Evolutionary conservation across 2,329 filamentous ascomycete genomes (phyloP), one percentile per base, ranked within the genome.

Genomic region (Fusarium nelsonii): DNA sequence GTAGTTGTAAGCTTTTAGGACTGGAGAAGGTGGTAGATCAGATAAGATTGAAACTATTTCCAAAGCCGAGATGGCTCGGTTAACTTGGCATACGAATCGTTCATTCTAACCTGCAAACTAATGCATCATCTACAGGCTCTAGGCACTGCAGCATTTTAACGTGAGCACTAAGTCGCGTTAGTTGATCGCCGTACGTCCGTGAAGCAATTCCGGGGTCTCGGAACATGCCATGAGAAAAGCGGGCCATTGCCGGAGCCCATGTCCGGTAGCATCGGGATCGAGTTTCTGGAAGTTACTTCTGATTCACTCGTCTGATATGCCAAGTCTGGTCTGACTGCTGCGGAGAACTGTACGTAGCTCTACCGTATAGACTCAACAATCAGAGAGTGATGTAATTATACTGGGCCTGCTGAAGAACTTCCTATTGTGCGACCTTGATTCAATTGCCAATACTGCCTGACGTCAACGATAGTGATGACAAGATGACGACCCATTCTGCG

Each of bases 401-500:
- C 48, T 69, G 65, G 66, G 52, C 40, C 65, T 49, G 36, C 44
- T 40, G 36, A 64, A 36, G 30, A 51, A 16, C 36, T 11, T 55
- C 37, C 41, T 32, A 40, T 45, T 50, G 46, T 39, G 6, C 36
- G 40, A 32, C 34, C 58, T 55, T 60, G 59, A 40, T 55, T 48
- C 30, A 44, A 48, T 36, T 37, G 41, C n/a, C 18, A 70, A 39
- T 50, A 53, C 45, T 14, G 40, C 50, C 68, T 71, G 68, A 71
- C 68, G 68, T 71, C 68, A 71, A 69, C 57, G 68, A 71, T 41
- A 63, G 65, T 71, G 68, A 71, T 71, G 68, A 71, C 65, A 71
- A 58, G 15, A 71, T 71, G 68, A 71, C 55, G 64, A 49, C 39
- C 53, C 18, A 44, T 50, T 46, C 28, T 48, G 16, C 34, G 16